Base-by-base conservation (phyloP, 495 filamentous ascomycete species). In the Aspergillus ellipticus region DNA sequence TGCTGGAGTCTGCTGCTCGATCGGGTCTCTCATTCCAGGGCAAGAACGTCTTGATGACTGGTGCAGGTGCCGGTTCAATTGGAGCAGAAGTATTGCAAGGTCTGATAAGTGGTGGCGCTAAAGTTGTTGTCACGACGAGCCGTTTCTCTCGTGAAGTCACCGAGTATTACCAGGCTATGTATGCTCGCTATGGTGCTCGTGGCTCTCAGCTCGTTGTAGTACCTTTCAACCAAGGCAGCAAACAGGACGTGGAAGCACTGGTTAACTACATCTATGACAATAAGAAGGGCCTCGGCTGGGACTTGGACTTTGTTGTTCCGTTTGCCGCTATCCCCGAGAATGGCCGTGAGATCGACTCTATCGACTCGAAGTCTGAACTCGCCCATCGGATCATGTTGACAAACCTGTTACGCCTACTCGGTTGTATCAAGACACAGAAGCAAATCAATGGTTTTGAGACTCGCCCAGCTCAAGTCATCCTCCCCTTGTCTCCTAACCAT, bases 321-420 rank as follows among this genome's bases (percentile, higher is more conserved):
- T 99, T 99, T 70, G 94, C 94, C 54, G 94, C 94, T 57, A 97
- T 99, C 54, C 88, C 95, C 1, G 93, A 97, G 74, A 96, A 96
- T 65, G 94, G 94, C 42, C 94, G 95, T 57, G 93, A 99, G 74
- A 97, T 99, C 57, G 94, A 97, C 65, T 87, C 85, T 59, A 90
- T 99, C 58, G 94, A 99, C 76, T 96, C 92, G 54, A 96, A 96
- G 75, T 97, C 95, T 1, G 94, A 99, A 77, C 85, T 97, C 57
- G 95, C 95, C 57, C 95, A 97, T 70, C 90, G 94, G 53, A 96
- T 99, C 75, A 99, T 99, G 94, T 79, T 99, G 73, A 99, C 94
- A 55, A 99, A 99, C 67, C 78, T 97, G 2, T 80, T 97, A 50
- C 87, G 94, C 49, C 85, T 99, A 42, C 81, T 99, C 51, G 94